Base-by-base conservation (phyloP, 352 stramenopile species). In the Phytophthora palmivora region DNA sequence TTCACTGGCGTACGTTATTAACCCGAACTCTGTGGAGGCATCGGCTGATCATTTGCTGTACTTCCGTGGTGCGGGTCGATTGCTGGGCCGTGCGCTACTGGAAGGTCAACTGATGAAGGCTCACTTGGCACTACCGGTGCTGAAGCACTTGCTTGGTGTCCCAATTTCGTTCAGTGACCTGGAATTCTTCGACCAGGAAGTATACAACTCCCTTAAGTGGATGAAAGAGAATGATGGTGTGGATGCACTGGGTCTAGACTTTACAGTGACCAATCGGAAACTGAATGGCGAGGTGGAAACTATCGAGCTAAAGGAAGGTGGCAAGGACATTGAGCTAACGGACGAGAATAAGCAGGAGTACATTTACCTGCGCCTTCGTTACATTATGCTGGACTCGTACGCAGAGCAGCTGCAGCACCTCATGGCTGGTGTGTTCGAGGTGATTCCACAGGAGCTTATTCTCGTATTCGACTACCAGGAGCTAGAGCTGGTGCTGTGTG, bases 301-400 rank as follows among this genome's bases (percentile, higher is more conserved):
- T 4, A 88, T 94, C n/a, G 88, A 95, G 14, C 71, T 96, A 11
- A 94, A 93, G 67, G 77, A 90, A 44, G 80, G 88, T 30, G 88
- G 88, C n/a, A 84, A 84, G 52, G 79, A 92, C 52, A 93, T 95
- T 37, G 76, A 89, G 0, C 60, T 96, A n/a, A 95, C 90, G n/a
- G 97, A 98, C 63, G 94, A 98, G 28, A 99, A 99, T 85, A 96
- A 99, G 66, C 88, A 96, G 21, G 93, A 99, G 76, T 99, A 98
- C 79, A 84, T 99, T 15, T 94, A 98, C 56, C 70, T 97, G 51
- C 91, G 87, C 37, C 76, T 99, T 33, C 97, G 97, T 54, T 98
- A 99, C 80, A 93, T 96, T 56, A 88, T 99, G 70, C 80, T 99
- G 48, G 96, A 97, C 61, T 89, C 92, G 39, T 96, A 99, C 44